Percentiles rank a stretch among this genome's conserved stretches.
Conservation (phyloP, 768 basidiomycete genomes). For the Rhodosporidiobolus odoratus region DNA sequence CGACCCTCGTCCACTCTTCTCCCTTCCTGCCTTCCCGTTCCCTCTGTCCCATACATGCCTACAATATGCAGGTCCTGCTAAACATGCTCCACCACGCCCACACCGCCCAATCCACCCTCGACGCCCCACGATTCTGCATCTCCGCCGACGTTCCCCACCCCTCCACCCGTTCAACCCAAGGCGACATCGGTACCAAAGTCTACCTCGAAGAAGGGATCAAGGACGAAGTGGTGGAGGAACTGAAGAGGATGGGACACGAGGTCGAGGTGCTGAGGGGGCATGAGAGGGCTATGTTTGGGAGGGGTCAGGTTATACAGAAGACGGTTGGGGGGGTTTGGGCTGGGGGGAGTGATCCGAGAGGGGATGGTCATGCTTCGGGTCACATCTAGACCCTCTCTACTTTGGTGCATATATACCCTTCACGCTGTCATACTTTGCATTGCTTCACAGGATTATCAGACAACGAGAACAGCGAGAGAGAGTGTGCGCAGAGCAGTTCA, state of each 20-base stretch:
- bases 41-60: neutral
- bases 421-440: too few species aligned
- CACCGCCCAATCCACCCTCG: slow-evolving; percentile 80
- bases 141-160: slow-evolving; percentile 74
- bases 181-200: slow-evolving; percentile 73
- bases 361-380: too few species aligned
- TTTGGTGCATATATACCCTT: too few species aligned
- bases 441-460: too few species aligned
- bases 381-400: too few species aligned
- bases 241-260: slow-evolving; percentile 85
- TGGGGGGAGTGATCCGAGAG: neutral
- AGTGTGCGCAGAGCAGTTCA: too few species aligned
- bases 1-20: neutral
- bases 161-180: slow-evolving; percentile 54
- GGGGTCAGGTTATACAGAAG: slow-evolving; percentile 60
- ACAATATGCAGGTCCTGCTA: slow-evolving; percentile 63
- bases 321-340: neutral
- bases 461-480: too few species aligned
- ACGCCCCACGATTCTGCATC: slow-evolving; percentile 94
- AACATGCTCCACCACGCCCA: slow-evolving; percentile 70
- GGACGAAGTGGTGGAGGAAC: slow-evolving; percentile 57
- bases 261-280: slow-evolving; percentile 62
- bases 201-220: slow-evolving; percentile 77
- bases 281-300: slow-evolving; percentile 58
- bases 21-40: neutral